These are phyloP conservation scores for Fragaria iinumae DNA, from an alignment of 306 rosid species.

Conservation along the genomic window DNA sequence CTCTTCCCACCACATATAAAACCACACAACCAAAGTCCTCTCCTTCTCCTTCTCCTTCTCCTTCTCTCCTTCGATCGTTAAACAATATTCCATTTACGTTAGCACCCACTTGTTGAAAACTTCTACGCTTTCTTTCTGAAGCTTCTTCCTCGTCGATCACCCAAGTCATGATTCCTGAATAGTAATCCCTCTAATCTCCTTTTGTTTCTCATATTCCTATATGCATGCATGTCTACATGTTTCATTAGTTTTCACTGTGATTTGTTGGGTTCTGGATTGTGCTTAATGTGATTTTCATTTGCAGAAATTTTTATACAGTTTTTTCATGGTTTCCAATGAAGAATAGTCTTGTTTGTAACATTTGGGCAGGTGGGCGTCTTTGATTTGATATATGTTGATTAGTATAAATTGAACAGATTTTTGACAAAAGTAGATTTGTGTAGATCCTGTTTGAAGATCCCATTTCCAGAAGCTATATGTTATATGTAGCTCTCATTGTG, in stretches of 20 bases:
- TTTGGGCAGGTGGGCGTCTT: slow-evolving; percentile 4
- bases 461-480: not conserved
- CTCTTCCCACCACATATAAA: slow-evolving; percentile 8
- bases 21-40: slow-evolving; percentile 1
- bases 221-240: slow-evolving; percentile 5
- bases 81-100: slow-evolving; percentile 11
- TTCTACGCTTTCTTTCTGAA: slow-evolving; percentile 7
- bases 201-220: not conserved
- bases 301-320: not conserved
- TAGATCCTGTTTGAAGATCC: not conserved
- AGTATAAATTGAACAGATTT: not conserved
- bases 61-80: not conserved
- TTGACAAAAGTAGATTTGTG: not conserved
- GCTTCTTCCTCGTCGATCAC: slow-evolving; percentile 10
- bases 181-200: slow-evolving; percentile 39
- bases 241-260: not conserved
- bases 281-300: slow-evolving; percentile 6
- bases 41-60: not conserved
- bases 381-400: not conserved
- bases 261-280: not conserved
- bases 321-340: not conserved
- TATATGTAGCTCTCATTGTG: not conserved
- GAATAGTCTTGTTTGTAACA: not conserved
- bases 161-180: slow-evolving; percentile 69
- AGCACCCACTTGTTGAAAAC: slow-evolving; percentile 3